Evolutionary conservation across 129 eudicot species (phyloP).

Genomic region (Logfia minima): DNA sequence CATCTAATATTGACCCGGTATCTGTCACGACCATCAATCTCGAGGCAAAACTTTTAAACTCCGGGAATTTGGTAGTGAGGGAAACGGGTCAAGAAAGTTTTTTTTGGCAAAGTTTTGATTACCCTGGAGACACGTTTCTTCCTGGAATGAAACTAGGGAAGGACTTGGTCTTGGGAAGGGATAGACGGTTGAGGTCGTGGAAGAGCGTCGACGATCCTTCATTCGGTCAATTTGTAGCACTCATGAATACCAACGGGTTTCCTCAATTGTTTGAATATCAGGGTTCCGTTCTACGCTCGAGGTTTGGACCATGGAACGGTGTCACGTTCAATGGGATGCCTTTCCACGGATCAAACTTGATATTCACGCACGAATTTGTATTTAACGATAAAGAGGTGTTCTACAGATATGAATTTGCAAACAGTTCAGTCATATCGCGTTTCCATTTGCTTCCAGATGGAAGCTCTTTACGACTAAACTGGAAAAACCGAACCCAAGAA

Average conservation of each 20-base stretch:
- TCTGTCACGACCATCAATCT: background rate
- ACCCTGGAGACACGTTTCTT: constrained; percentile 28
- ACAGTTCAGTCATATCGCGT: constrained; percentile 15
- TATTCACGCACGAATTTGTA: background rate
- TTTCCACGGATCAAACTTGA: background rate
- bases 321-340: constrained; percentile 25
- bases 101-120: constrained; percentile 12
- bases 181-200: constrained; percentile 28
- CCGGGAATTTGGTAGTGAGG: constrained; percentile 23
- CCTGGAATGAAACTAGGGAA: constrained; percentile 40
- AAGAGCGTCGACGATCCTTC: constrained; percentile 38
- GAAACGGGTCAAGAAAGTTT: background rate
- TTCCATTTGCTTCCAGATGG: constrained; percentile 11
- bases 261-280: constrained; percentile 27
- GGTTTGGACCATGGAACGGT: constrained; percentile 44
- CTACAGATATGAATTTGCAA: no score
- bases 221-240: constrained; percentile 22
- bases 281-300: constrained; percentile 21
- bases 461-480: background rate
- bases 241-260: constrained; percentile 24
- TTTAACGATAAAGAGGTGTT: background rate
- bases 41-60: constrained; percentile 24
- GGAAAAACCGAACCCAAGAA: background rate
- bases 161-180: constrained; percentile 24
- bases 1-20: constrained; percentile 5